These are phyloP conservation scores for Sabuloglossum arenarium DNA, from an alignment of 495 filamentous ascomycete species.

Conservation along the genomic window DNA sequence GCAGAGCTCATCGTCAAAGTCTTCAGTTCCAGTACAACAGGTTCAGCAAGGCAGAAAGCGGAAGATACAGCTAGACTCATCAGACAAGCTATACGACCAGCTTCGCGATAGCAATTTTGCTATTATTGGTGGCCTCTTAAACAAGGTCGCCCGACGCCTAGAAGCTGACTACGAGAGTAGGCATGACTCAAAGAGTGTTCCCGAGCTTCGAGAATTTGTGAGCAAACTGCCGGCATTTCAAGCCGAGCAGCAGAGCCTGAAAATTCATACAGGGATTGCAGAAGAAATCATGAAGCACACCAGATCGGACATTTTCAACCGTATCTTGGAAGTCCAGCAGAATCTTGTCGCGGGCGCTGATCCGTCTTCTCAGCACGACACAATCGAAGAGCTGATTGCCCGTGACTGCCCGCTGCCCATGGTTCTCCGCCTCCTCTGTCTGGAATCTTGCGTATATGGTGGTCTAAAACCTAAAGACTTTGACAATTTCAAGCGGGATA, in stretches of 20 bases:
- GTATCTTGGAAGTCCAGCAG: constrained; percentile 82
- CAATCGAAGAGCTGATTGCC: constrained; percentile 81
- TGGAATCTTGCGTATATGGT: constrained; percentile 76
- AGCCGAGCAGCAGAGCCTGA: constrained; percentile 77
- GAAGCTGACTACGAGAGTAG: constrained; percentile 76
- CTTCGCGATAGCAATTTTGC: constrained; percentile 89
- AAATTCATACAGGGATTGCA: constrained; percentile 74
- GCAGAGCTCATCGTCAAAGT: constrained; percentile 31
- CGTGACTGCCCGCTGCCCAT: constrained; percentile 58
- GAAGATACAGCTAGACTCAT: constrained; percentile 75
- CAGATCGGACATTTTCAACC: constrained; percentile 66
- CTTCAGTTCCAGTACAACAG: constrained; percentile 24
- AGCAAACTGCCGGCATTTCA: constrained; percentile 80
- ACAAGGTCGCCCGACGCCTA: constrained; percentile 76
- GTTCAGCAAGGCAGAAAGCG: constrained; percentile 51
- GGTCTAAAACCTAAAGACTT: constrained; percentile 74
- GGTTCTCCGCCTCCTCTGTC: constrained; percentile 66
- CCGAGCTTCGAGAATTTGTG: constrained; percentile 84
- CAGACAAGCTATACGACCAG: constrained; percentile 74
- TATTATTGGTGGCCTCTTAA: constrained; percentile 70
- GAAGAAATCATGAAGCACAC: constrained; percentile 93
- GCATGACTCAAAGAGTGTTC: constrained; percentile 70
- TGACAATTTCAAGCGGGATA: constrained; percentile 68
- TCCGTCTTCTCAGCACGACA: constrained; percentile 67
- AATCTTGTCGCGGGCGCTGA: constrained; percentile 86